Evolutionary conservation across 148 eudicot genomes (phyloP).

Genomic region (Beta vulgaris): DNA sequence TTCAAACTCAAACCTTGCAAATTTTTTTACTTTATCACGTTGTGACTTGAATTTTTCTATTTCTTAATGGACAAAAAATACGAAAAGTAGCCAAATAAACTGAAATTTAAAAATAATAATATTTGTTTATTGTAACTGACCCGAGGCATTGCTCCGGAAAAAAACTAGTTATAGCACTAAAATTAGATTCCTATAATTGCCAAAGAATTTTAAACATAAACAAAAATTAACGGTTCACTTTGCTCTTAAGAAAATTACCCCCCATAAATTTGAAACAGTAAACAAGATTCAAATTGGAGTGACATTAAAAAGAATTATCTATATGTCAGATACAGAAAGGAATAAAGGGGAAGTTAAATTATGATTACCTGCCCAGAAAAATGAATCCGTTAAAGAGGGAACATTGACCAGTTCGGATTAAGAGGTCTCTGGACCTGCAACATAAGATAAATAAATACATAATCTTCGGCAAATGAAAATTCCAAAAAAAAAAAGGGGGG

Average conservation of each 20-base stretch:
- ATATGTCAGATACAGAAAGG: background rate
- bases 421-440: slow-evolving; percentile 66
- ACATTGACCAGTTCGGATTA: slow-evolving; percentile 79
- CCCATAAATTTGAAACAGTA: background rate
- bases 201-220: no score
- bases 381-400: slow-evolving; percentile 82
- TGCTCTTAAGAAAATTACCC: background rate
- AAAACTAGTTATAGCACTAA: no score
- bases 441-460: background rate
- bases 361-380: slow-evolving; percentile 73
- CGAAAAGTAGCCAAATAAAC: no score
- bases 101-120: no score
- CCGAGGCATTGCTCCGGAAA: no score
- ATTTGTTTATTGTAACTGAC: no score
- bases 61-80: no score
- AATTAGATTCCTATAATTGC: no score
- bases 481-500: background rate
- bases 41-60: no score
- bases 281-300: background rate
- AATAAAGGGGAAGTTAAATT: background rate
- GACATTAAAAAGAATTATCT: background rate
- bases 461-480: slow-evolving; percentile 3
- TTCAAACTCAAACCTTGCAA: no score
- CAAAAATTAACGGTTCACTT: no score
- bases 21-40: no score